phyloP scores from a whole-genome alignment of 2,329 filamentous ascomycete species.

The Talaromyces amestolkiae region DNA sequence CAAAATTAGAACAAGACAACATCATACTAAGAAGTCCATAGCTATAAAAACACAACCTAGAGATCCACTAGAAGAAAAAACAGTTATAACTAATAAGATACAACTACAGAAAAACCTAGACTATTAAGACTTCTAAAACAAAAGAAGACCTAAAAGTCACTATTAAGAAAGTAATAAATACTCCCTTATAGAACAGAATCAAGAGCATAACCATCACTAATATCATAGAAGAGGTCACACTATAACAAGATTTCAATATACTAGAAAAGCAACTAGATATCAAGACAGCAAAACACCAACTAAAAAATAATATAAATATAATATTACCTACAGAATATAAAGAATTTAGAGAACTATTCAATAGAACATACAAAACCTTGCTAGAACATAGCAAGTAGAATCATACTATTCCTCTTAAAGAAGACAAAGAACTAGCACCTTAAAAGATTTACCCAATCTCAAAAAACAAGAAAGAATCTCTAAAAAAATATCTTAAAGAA shows the following conservation, averaged over 20 bases:
- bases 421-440: conserved; percentile 9
- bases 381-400: not conserved
- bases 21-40: not conserved
- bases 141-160: not conserved
- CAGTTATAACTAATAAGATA: not conserved
- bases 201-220: not conserved
- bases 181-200: not conserved
- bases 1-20: not conserved
- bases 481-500: conserved; percentile 3
- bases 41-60: not conserved
- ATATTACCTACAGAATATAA: conserved; percentile 6
- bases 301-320: conserved; percentile 1
- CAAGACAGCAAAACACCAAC: too few relatives aligned
- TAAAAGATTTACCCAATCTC: conserved; percentile 8
- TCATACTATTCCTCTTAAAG: conserved; percentile 8
- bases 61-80: not conserved
- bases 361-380: conserved; percentile 12
- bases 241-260: too few relatives aligned
- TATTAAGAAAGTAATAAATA: not conserved
- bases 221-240: not conserved
- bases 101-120: not conserved
- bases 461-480: not conserved
- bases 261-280: too few relatives aligned
- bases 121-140: not conserved
- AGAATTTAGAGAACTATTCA: conserved; percentile 13